Conservation (phyloP, 2,329 filamentous ascomycete species). For the Cladosporium sp. region DNA sequence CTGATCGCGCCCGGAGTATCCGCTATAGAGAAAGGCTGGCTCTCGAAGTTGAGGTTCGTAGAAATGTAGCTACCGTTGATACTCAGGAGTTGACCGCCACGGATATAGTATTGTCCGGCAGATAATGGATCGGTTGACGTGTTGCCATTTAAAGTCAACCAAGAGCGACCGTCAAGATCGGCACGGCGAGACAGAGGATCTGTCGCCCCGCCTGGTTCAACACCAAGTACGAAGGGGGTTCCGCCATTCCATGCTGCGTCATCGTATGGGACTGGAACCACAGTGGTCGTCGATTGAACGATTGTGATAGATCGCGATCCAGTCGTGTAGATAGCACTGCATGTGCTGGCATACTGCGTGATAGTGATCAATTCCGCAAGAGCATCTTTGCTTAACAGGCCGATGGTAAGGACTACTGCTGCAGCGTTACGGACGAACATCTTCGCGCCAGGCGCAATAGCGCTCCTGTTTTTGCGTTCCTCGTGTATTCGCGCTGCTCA, state of each 20-base stretch:
- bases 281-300: conserved; percentile 25
- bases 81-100: conserved; percentile 22
- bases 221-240: conserved; percentile 28
- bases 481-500: neutral
- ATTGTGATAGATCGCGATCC: conserved; percentile 22
- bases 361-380: conserved; percentile 23
- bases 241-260: conserved; percentile 29
- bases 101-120: conserved; percentile 30
- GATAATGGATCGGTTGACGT: conserved; percentile 27
- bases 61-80: conserved; percentile 24
- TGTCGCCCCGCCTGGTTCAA: conserved; percentile 17
- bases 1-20: conserved; percentile 23
- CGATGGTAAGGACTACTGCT: neutral
- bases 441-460: conserved; percentile 12
- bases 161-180: conserved; percentile 17
- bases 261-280: conserved; percentile 18
- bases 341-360: conserved; percentile 24
- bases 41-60: conserved; percentile 20
- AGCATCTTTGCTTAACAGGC: neutral
- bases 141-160: conserved; percentile 30
- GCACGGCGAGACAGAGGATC: conserved; percentile 7
- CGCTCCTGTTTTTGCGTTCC: neutral
- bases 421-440: conserved; percentile 10
- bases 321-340: conserved; percentile 24
- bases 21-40: conserved; percentile 26